Evolutionary conservation across 306 rosid genomes (phyloP).

Genomic region (Gastrolobium villosum): DNA sequence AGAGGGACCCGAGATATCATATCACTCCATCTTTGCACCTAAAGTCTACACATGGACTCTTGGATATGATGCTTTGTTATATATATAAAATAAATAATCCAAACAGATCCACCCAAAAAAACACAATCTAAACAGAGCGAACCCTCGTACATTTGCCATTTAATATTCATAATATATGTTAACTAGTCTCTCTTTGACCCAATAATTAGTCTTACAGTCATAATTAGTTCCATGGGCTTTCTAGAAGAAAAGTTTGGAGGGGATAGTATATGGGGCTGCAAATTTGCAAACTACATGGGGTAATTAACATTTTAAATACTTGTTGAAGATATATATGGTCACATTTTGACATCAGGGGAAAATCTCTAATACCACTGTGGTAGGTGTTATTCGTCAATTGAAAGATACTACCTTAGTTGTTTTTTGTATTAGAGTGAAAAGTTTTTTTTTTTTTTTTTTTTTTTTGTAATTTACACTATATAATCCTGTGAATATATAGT

Average conservation of each 20-base stretch:
- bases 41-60: slow-evolving; percentile 37
- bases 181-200: slow-evolving; percentile 25
- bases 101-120: neutral
- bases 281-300: slow-evolving; percentile 5
- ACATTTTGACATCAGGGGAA: neutral
- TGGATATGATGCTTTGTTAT: neutral
- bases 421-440: too few species aligned
- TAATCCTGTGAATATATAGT: too few species aligned
- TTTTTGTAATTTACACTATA: too few species aligned
- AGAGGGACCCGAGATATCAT: slow-evolving; percentile 50
- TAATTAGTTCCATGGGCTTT: slow-evolving; percentile 37
- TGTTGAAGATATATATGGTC: slow-evolving; percentile 23
- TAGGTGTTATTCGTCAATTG: too few species aligned
- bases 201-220: slow-evolving; percentile 43
- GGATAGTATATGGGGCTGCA: neutral
- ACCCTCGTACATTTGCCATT: neutral
- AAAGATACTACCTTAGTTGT: too few species aligned
- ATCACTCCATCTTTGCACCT: slow-evolving; percentile 41
- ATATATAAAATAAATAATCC: neutral
- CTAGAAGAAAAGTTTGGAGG: slow-evolving; percentile 32
- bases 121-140: neutral
- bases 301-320: slow-evolving; percentile 5
- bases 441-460: too few species aligned
- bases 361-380: too few species aligned
- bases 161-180: neutral